Evolutionary conservation across 148 eudicot species (phyloP).

Genomic region (Persicaria maculosa): DNA sequence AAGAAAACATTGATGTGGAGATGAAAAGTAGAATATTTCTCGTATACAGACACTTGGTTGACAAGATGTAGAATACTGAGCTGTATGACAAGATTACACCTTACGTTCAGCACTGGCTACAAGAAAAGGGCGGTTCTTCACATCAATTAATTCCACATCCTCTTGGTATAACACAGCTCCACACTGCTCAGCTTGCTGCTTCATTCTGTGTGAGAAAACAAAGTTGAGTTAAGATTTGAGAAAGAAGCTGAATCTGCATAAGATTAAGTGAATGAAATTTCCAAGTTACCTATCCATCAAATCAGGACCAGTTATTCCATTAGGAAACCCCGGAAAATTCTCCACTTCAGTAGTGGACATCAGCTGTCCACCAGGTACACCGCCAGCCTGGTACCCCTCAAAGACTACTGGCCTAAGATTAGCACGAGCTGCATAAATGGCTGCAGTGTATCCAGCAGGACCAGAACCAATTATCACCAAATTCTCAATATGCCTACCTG

Average conservation of each 20-base stretch:
- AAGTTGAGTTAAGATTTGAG: slow-evolving; percentile 4
- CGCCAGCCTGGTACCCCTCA: slow-evolving; percentile 96
- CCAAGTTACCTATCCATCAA: slow-evolving; percentile 74
- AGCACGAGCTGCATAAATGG: slow-evolving; percentile 98
- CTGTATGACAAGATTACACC: slow-evolving; percentile 38
- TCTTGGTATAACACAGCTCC: slow-evolving; percentile 93
- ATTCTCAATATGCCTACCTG: slow-evolving; percentile 69
- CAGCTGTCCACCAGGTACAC: slow-evolving; percentile 97
- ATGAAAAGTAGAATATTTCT: no score
- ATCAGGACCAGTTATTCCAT: slow-evolving; percentile 98
- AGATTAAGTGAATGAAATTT: background rate
- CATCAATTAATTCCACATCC: slow-evolving; percentile 91
- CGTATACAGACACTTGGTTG: background rate
- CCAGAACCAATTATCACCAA: slow-evolving; percentile 95
- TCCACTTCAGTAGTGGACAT: slow-evolving; percentile 99
- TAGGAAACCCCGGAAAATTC: slow-evolving; percentile 98
- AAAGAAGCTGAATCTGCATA: background rate
- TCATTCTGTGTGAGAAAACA: slow-evolving; percentile 49
- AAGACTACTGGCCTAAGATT: slow-evolving; percentile 93
- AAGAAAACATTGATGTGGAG: no score
- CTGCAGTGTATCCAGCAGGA: slow-evolving; percentile 99
- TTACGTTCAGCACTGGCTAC: slow-evolving; percentile 88
- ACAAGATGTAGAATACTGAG: background rate
- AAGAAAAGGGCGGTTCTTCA: slow-evolving; percentile 66
- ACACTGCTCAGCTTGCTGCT: slow-evolving; percentile 95